Evolutionary conservation across 202 grass and related monocot species (phyloP).

Genomic region (Elaeis oleifera): DNA sequence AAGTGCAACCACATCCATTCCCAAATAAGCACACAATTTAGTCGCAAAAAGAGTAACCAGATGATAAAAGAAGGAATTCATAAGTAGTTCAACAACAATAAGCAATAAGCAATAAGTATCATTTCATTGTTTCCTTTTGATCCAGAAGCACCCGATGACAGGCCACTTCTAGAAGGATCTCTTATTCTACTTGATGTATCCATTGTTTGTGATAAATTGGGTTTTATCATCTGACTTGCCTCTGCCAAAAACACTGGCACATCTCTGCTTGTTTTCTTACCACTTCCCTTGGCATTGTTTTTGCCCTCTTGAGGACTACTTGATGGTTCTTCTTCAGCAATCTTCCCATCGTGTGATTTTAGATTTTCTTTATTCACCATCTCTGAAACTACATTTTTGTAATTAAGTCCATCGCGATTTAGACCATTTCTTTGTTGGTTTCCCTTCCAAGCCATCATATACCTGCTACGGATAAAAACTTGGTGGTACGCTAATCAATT

Average conservation of each 20-base stretch:
- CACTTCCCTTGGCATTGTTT: conserved; percentile 35
- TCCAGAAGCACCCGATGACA: conserved; percentile 27
- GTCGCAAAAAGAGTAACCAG: no score
- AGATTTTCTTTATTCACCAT: conserved; percentile 29
- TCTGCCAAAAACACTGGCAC: conserved; percentile 12
- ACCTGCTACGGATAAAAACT: not conserved
- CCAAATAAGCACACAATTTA: no score
- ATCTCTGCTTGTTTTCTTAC: conserved; percentile 36
- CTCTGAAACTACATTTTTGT: conserved; percentile 31
- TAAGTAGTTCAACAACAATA: no score
- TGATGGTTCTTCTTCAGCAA: conserved; percentile 23
- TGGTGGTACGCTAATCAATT: conserved; percentile 4
- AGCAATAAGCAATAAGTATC: not conserved
- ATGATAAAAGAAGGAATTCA: no score
- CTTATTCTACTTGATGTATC: conserved; percentile 27
- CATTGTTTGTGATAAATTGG: conserved; percentile 22
- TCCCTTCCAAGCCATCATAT: conserved; percentile 77
- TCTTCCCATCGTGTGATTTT: conserved; percentile 34
- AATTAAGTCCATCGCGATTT: conserved; percentile 38
- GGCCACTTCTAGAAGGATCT: conserved; percentile 33
- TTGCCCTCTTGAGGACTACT: conserved; percentile 30
- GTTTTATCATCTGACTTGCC: conserved; percentile 32
- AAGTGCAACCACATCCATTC: no score
- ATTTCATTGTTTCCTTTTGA: conserved; percentile 41
- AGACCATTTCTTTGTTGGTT: conserved; percentile 60